A percentile compares a stretch with the other conserved stretches of the same genome.
Evolutionary conservation across 129 eudicot species (phyloP).

Genomic region (Silybum marianum): DNA sequence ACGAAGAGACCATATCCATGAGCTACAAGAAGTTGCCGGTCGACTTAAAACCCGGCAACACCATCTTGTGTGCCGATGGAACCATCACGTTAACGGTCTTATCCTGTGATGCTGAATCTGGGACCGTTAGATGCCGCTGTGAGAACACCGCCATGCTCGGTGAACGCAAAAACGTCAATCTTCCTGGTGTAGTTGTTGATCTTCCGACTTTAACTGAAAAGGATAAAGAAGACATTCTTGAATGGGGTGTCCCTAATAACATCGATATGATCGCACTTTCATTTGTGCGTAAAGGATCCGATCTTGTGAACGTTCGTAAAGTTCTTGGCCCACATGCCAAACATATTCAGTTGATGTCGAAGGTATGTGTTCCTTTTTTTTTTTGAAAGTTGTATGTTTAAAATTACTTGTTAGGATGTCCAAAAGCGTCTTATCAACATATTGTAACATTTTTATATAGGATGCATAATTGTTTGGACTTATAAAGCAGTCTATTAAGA

Average conservation of each 20-base stretch:
- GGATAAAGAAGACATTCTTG: slow-evolving; percentile 74
- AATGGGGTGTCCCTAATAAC: slow-evolving; percentile 83
- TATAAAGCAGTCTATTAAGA: no score
- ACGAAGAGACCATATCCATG: slow-evolving; percentile 73
- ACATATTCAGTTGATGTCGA: slow-evolving; percentile 69
- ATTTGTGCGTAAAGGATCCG: slow-evolving; percentile 78
- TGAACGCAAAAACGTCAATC: slow-evolving; percentile 84
- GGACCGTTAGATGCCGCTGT: slow-evolving; percentile 86
- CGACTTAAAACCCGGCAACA: slow-evolving; percentile 85
- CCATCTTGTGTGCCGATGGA: slow-evolving; percentile 90
- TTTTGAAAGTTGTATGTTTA: no score
- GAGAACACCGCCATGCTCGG: slow-evolving; percentile 88
- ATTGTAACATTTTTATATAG: no score
- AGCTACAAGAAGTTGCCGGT: slow-evolving; percentile 81
- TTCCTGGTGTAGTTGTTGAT: slow-evolving; percentile 88
- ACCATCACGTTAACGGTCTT: slow-evolving; percentile 76
- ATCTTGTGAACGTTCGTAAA: slow-evolving; percentile 72
- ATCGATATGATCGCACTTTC: slow-evolving; percentile 85
- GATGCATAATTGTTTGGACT: no score
- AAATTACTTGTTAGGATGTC: no score
- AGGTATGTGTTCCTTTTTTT: slow-evolving; percentile 38
- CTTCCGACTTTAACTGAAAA: slow-evolving; percentile 84
- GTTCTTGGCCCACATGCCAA: slow-evolving; percentile 77
- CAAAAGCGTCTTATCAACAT: no score
- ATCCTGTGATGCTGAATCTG: slow-evolving; percentile 68